phyloP scores from a whole-genome alignment of 805 yeast genomes.

The Isabelozyma heimii region DNA sequence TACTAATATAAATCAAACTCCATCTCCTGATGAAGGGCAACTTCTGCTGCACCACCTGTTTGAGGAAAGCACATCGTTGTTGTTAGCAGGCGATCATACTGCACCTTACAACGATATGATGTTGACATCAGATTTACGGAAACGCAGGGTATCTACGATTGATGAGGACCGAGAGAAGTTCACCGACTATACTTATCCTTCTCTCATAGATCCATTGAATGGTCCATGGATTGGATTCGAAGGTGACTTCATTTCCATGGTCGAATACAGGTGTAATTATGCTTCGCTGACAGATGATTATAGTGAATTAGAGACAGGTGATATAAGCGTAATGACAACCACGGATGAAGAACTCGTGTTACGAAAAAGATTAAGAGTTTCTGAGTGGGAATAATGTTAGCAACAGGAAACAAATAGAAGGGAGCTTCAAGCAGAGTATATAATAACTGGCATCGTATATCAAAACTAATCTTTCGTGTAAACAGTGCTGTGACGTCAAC shows the following conservation, averaged over 20 bases:
- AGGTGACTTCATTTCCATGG: constrained; percentile 46
- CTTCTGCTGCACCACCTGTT: not conserved
- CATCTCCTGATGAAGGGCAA: not conserved
- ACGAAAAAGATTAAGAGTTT: constrained; percentile 23
- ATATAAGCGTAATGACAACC: constrained; percentile 10
- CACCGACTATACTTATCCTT: constrained; percentile 51
- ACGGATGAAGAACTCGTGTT: constrained; percentile 21
- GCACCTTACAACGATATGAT: constrained; percentile 3
- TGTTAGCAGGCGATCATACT: constrained; percentile 15
- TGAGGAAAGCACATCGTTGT: constrained; percentile 18
- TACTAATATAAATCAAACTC: constrained; percentile 2
- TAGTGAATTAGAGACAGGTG: constrained; percentile 18
- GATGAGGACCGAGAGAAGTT: constrained; percentile 56
- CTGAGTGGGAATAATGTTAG: constrained; percentile 34
- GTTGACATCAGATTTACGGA: not conserved
- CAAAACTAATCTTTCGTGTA: not conserved
- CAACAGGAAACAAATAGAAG: not conserved
- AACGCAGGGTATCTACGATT: constrained; percentile 47
- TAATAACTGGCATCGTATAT: not conserved
- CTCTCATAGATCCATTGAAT: constrained; percentile 42
- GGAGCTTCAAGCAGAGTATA: too few relatives aligned
- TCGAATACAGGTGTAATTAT: constrained; percentile 21
- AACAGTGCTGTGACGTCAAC: not conserved
- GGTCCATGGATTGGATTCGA: constrained; percentile 60
- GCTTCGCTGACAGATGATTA: constrained; percentile 6